Base-by-base conservation (phyloP, 2,329 filamentous ascomycete genomes). In the Neofusicoccum cordaticola region DNA sequence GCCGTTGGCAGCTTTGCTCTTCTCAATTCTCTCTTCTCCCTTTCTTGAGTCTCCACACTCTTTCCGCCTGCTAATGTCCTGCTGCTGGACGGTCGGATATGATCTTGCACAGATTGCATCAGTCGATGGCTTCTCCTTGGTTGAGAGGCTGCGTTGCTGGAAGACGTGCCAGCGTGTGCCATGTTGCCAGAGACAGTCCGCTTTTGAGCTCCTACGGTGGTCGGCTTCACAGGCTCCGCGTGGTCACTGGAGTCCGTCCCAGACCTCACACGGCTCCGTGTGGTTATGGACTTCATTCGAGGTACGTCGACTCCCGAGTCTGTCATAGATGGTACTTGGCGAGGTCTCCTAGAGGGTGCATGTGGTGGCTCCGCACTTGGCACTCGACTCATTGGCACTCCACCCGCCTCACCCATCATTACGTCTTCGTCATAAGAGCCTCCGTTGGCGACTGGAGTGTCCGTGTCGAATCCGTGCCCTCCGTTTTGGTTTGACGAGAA, bases 181-280 rank as follows among this genome's bases (percentile, higher is more conserved):
- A 82, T 80, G 69, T 96, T 92, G 3, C 94, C 94, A 45, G 94
- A 97, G n/a, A 96, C 86, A 1, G 93, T 97, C 69, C 94, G 88
- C 79, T 97, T 98, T 75, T 93, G 87, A 66, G 93, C 91, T 13
- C 41, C 62, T 8, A 22, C 39, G 19, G 34, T 52, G 27, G 50
- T 17, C 9, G 39, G 77, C 75, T 67, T 78, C 71, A 56, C 73
- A 73, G 42, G 75, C 73, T 79, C 73, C 60, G 73, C 71, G 27
- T 75, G 72, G 48, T 80, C 77, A 8, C 69, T 71, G 15, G 70
- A 72, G 58, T 81, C 79, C 13, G 79, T 78, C 34, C 73, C 75
- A 19, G 77, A 74, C 57, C 78, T 78, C 31, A 71, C 69, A 65
- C 77, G 76, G 35, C 68, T 73, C 66, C 81, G 72, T 19, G 78